Conservation (phyloP, 108 stramenopile genomes). For the Pelagomonas calceolata region DNA sequence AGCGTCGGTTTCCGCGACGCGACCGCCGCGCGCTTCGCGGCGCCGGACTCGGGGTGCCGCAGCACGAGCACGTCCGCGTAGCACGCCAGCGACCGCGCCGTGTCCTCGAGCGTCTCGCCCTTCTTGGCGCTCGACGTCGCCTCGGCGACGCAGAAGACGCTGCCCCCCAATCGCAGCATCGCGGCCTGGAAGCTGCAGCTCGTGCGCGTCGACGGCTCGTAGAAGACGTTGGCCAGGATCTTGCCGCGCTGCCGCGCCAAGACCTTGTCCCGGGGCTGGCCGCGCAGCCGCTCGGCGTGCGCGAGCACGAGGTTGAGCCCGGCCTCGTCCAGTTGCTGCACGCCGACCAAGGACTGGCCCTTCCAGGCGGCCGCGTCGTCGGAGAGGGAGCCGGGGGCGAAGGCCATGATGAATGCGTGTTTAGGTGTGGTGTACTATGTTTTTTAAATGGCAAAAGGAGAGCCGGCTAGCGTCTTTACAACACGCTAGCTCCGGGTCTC, state of each 20-base stretch:
- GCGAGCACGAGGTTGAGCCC: background rate
- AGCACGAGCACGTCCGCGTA: conserved; percentile 81
- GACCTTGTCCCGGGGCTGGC: background rate
- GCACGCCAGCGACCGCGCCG: conserved; percentile 70
- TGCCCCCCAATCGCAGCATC: conserved; percentile 78
- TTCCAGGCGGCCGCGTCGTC: background rate
- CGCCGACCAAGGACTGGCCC: background rate
- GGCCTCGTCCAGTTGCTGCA: background rate
- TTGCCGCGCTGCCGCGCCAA: background rate
- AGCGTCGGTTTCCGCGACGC: conserved; percentile 52
- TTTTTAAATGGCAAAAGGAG: too few species aligned
- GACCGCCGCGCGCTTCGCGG: background rate
- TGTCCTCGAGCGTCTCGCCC: conserved; percentile 87
- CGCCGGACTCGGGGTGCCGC: conserved; percentile 71
- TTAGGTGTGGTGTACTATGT: too few species aligned
- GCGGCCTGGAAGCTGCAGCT: conserved; percentile 89
- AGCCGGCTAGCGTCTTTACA: too few species aligned
- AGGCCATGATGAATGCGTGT: too few species aligned
- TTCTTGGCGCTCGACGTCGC: conserved; percentile 75
- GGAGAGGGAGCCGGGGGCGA: background rate
- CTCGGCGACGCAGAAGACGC: conserved; percentile 15
- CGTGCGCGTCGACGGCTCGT: conserved; percentile 90
- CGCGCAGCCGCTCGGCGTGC: background rate
- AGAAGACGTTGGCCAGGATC: conserved; percentile 74
- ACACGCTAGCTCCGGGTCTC: too few species aligned